Evolutionary conservation across 768 basidiomycete species (phyloP).

Genomic region (Chalciporus chontae): DNA sequence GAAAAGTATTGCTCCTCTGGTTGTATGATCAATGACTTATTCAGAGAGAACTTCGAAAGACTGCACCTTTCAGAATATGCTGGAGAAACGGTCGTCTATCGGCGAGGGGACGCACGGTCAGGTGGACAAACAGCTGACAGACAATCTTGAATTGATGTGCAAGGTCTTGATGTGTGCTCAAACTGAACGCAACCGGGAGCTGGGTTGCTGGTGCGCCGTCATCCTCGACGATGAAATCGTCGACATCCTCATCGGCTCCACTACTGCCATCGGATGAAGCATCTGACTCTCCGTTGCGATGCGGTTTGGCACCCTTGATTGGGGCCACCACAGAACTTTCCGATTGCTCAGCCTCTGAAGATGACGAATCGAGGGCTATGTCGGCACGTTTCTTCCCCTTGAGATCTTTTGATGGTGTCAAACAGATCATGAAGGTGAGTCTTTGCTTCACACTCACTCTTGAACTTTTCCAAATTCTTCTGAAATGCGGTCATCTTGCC

Average conservation of each 20-base stretch:
- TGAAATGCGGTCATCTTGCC: conserved; percentile 59
- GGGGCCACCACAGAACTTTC: conserved; percentile 27
- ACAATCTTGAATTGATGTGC: conserved; percentile 82
- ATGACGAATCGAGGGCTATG: conserved; percentile 26
- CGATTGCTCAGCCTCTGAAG: conserved; percentile 32
- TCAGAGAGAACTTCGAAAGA: not conserved
- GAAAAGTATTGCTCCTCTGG: conserved; percentile 68
- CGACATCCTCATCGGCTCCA: conserved; percentile 22
- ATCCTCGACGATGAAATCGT: conserved; percentile 63
- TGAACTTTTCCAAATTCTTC: conserved; percentile 61
- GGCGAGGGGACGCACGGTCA: conserved; percentile 57
- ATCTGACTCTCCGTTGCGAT: conserved; percentile 35
- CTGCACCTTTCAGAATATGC: conserved; percentile 45
- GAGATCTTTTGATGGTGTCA: conserved; percentile 10
- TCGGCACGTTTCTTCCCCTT: conserved; percentile 45
- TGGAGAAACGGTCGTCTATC: conserved; percentile 57
- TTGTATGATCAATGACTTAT: not conserved
- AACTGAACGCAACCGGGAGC: conserved; percentile 78
- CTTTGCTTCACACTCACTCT: conserved; percentile 38
- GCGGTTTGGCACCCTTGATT: conserved; percentile 47
- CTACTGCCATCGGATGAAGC: conserved; percentile 32
- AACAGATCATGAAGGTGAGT: not conserved
- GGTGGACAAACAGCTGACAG: conserved; percentile 83
- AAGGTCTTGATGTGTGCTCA: conserved; percentile 73
- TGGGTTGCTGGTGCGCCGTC: conserved; percentile 41